phyloP scores from a whole-genome alignment of 768 basidiomycete species.

The Boletus vinaceobasis region DNA sequence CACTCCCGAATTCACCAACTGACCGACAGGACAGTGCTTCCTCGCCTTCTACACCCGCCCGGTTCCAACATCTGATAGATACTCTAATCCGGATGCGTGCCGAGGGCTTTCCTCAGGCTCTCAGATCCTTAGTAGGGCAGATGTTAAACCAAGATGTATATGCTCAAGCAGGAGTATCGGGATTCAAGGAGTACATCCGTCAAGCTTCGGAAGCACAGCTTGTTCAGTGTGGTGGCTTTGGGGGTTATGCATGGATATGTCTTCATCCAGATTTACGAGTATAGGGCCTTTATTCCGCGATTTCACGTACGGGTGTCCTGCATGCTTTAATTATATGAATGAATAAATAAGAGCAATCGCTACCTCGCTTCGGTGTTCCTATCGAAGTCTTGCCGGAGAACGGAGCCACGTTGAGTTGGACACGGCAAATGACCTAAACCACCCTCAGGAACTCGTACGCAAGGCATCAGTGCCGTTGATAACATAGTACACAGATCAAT shows the following conservation, averaged over 20 bases:
- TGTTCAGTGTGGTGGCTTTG: conserved; percentile 39
- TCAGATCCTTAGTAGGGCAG: conserved; percentile 38
- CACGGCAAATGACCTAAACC: conserved; percentile 5
- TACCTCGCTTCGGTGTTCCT: not conserved
- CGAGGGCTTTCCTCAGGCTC: conserved; percentile 32
- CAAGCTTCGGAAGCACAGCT: conserved; percentile 39
- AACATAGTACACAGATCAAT: not conserved
- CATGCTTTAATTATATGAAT: conserved; percentile 17
- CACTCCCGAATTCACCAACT: not conserved
- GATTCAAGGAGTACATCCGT: conserved; percentile 40
- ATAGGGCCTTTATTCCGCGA: conserved; percentile 5
- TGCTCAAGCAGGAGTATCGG: conserved; percentile 37
- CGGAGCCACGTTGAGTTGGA: not conserved
- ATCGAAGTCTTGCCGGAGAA: not conserved
- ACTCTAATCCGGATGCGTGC: conserved; percentile 29
- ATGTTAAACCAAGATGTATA: conserved; percentile 35
- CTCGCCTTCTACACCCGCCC: conserved; percentile 5
- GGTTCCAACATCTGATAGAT: conserved; percentile 32
- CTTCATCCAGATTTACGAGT: conserved; percentile 24
- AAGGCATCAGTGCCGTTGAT: not conserved
- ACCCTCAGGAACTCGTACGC: conserved; percentile 1
- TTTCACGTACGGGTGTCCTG: conserved; percentile 7
- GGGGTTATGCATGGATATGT: conserved; percentile 36
- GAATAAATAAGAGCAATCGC: conserved; percentile 5
- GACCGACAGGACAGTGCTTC: not conserved